Evolutionary conservation across 257 asterid species (phyloP).

Genomic region (Lycium ferocissimum): DNA sequence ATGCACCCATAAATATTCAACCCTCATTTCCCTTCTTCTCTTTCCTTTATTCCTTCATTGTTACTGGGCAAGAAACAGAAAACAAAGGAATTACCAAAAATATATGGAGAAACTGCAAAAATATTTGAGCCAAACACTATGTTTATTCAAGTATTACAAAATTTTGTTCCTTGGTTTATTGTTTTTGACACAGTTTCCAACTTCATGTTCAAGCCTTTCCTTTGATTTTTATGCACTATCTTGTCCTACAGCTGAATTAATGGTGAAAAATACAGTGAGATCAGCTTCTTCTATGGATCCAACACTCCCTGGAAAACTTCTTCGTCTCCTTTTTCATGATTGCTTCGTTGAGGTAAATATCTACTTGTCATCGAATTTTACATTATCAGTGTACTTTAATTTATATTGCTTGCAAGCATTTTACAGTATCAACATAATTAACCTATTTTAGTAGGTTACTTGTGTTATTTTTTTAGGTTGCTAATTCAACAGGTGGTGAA

Average conservation of each 20-base stretch:
- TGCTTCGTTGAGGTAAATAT: constrained; percentile 74
- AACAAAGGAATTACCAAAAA: constrained; percentile 31
- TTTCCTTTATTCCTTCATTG: constrained; percentile 3
- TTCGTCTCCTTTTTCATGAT: constrained; percentile 78
- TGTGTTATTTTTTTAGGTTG: neutral
- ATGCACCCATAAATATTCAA: constrained; percentile 6
- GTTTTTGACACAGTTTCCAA: constrained; percentile 11
- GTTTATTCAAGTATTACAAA: constrained; percentile 32
- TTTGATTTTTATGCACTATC: constrained; percentile 61
- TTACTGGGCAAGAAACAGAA: constrained; percentile 20
- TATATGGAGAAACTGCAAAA: constrained; percentile 42
- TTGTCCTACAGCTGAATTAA: constrained; percentile 73
- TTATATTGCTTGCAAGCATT: too few relatives aligned
- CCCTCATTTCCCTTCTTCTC: neutral
- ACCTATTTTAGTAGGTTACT: too few relatives aligned
- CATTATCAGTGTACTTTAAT: neutral
- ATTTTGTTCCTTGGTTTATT: constrained; percentile 10
- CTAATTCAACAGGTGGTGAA: neutral
- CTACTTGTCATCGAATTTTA: fast-evolving
- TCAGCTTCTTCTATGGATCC: constrained; percentile 71
- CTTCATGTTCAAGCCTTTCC: constrained; percentile 48
- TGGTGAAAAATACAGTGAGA: constrained; percentile 70
- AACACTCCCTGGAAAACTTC: constrained; percentile 74
- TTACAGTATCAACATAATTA: too few relatives aligned
- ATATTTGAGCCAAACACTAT: constrained; percentile 30